Base-by-base conservation (phyloP, 345 rosid species). In the Brassica incana region DNA sequence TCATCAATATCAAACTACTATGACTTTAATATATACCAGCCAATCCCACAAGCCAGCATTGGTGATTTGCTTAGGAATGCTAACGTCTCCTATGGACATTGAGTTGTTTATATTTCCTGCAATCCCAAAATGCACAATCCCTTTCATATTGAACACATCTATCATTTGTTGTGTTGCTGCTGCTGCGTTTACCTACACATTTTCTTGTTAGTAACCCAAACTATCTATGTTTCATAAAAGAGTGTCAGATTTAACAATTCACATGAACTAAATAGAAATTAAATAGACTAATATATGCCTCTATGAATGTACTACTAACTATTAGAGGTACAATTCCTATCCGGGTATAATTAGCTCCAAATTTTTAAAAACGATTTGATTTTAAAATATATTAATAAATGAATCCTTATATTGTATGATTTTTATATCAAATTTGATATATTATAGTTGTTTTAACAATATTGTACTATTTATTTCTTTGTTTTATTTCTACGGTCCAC, bases 1-100 rank as follows among this genome's bases (percentile, higher is more conserved):
- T 66, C 58, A 65, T 14, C 5, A 25, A 11, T 61, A 77, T 30
- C 50, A 69, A 61, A 64, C 5, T 38, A 40, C 38, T 27, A 35
- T 36, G 4, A 63, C 10, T 30, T 30, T 27, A 1, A 4, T 18
- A 56, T n/a, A 5, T 86, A 85, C 90, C 87, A 85, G 72, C 90
- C 90, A 86, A 20, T 88, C 85, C 87, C 88, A 87, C 65, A 88
- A 58, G 62, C 88, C 87, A 18, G 89, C 86, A 59, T 87, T 54
- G 0, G 81, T 84, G 75, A 86, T 43, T 73, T 85, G 86, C 58
- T 78, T 85, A 10, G 89, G 88, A 65, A 89, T 82, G 65, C 73
- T 71, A n/a, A 89, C 91, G 79, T 89, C 93, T 74, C 93, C 93
- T 20, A 81, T 83, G 71, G 85, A 82, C 91, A 89, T 83, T 7